Percentiles rank a stretch among this genome's conserved stretches.
phyloP scores from a whole-genome alignment of 805 yeast genomes.

The Metschnikowia cerradonensis region DNA sequence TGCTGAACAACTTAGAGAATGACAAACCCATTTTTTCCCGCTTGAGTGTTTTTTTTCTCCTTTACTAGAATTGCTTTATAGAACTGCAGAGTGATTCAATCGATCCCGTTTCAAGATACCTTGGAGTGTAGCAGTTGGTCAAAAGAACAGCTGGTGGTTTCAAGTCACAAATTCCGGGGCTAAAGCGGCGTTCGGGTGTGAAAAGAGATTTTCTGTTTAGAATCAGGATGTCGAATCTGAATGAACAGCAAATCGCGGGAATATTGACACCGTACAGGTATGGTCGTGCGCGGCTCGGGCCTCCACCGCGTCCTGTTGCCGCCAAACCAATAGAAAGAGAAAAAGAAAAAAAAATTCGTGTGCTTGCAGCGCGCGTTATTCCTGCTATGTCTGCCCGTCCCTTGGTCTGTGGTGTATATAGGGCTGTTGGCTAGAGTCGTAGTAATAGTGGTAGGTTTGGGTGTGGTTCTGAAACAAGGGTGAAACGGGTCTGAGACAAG shows the following conservation, averaged over 20 bases:
- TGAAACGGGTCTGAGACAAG: too few species aligned
- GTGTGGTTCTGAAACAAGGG: too few species aligned
- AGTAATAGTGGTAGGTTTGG: too few species aligned
- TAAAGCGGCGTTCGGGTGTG: constrained; percentile 1
- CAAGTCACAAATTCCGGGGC: neutral
- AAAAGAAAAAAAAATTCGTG: constrained; percentile 4
- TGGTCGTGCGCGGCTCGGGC: constrained; percentile 14
- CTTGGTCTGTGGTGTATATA: neutral
- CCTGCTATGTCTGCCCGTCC: neutral
- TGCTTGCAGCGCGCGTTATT: constrained; percentile 3
- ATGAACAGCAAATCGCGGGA: constrained; percentile 24
- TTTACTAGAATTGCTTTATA: neutral
- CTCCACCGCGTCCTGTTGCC: constrained; percentile 10
- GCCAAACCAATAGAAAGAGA: constrained; percentile 3
- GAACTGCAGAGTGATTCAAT: neutral
- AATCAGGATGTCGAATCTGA: constrained; percentile 19
- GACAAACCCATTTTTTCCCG: constrained; percentile 75
- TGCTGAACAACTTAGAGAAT: constrained; percentile 88
- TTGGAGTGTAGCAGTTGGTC: constrained; percentile 3
- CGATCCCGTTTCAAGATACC: constrained; percentile 4
- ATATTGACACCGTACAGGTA: constrained; percentile 16
- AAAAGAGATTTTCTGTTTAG: constrained; percentile 12
- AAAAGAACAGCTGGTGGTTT: constrained; percentile 3
- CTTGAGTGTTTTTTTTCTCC: neutral
- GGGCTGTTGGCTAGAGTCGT: too few species aligned